A percentile compares a stretch with the other conserved stretches of the same genome.
These are phyloP conservation scores for Ophioceras dolichostomum DNA, from an alignment of 2,329 filamentous ascomycete species.

Conservation along the genomic window DNA sequence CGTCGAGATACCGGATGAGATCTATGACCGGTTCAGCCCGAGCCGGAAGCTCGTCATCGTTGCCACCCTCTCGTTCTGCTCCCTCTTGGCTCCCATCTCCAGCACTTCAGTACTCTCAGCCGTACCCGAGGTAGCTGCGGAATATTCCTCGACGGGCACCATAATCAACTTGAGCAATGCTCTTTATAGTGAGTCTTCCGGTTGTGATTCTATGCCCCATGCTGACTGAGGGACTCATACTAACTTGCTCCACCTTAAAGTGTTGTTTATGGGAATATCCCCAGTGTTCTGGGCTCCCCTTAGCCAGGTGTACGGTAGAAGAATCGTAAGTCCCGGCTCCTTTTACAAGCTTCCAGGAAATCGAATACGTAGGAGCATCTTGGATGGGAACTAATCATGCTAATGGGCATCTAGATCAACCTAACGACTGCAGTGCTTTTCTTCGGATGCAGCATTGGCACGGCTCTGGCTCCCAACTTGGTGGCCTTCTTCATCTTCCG, in stretches of 20 bases:
- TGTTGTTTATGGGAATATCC: conserved; percentile 57
- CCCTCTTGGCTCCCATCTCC: conserved; percentile 61
- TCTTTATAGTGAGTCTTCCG: conserved; percentile 31
- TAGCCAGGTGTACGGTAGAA: conserved; percentile 43
- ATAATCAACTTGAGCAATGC: conserved; percentile 59
- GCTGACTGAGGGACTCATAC: no score
- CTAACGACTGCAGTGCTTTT: conserved; percentile 45
- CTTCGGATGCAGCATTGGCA: conserved; percentile 51
- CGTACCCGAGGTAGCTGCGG: conserved; percentile 50
- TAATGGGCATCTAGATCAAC: conserved; percentile 41
- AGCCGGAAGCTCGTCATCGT: conserved; percentile 56
- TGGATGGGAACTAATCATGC: no score
- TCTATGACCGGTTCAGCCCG: conserved; percentile 53
- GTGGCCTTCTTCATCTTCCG: conserved; percentile 56
- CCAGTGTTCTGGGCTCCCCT: conserved; percentile 57
- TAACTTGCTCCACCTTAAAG: no score
- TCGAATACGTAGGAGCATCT: no score
- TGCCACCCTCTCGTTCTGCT: conserved; percentile 57
- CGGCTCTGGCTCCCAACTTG: conserved; percentile 54
- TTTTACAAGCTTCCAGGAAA: no score
- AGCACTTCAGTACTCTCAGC: conserved; percentile 54
- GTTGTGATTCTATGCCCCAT: no score
- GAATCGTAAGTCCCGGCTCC: conserved; percentile 23
- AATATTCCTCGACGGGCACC: conserved; percentile 44
- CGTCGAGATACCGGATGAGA: conserved; percentile 32